These are phyloP conservation scores for Saturnispora halmiae DNA, from an alignment of 805 yeast species.

Conservation along the genomic window DNA sequence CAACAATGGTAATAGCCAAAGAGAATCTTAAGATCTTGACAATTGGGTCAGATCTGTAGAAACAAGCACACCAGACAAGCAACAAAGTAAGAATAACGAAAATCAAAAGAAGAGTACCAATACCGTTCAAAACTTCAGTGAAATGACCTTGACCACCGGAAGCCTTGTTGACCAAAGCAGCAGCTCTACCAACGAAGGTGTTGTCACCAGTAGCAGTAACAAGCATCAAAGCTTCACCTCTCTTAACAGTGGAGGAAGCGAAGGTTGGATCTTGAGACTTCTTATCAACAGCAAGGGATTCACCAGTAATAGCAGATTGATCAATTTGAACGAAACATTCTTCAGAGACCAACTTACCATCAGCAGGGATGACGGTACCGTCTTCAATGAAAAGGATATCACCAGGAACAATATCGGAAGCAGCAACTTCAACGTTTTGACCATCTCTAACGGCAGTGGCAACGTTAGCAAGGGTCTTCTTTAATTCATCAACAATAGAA, in stretches of 20 bases:
- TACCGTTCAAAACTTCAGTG: constrained; percentile 96
- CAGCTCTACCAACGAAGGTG: constrained; percentile 96
- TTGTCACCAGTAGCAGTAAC: constrained; percentile 93
- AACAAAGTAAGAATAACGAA: constrained; percentile 80
- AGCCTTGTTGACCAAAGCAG: constrained; percentile 92
- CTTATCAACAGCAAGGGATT: constrained; percentile 92
- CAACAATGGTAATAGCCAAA: constrained; percentile 90
- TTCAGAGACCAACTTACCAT: constrained; percentile 78
- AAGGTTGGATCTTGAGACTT: constrained; percentile 76
- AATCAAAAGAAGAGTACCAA: constrained; percentile 85
- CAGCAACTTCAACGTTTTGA: constrained; percentile 59
- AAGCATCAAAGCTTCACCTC: constrained; percentile 92
- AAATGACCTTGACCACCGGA: constrained; percentile 90
- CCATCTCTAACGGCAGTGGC: constrained; percentile 85
- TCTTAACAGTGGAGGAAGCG: constrained; percentile 91
- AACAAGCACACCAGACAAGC: constrained; percentile 86
- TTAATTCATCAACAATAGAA: constrained; percentile 92
- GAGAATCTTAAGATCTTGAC: constrained; percentile 87
- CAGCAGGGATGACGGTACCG: constrained; percentile 87
- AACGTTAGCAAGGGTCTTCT: constrained; percentile 87
- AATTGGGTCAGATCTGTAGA: constrained; percentile 85
- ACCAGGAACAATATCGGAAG: constrained; percentile 89
- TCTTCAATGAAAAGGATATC: constrained; percentile 85
- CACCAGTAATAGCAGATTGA: constrained; percentile 97
- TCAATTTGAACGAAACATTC: constrained; percentile 81